Evolutionary conservation across 83 land plant genomes (phyloP), one percentile per base, ranked within the genome.

Genomic region (Thuja plicata): DNA sequence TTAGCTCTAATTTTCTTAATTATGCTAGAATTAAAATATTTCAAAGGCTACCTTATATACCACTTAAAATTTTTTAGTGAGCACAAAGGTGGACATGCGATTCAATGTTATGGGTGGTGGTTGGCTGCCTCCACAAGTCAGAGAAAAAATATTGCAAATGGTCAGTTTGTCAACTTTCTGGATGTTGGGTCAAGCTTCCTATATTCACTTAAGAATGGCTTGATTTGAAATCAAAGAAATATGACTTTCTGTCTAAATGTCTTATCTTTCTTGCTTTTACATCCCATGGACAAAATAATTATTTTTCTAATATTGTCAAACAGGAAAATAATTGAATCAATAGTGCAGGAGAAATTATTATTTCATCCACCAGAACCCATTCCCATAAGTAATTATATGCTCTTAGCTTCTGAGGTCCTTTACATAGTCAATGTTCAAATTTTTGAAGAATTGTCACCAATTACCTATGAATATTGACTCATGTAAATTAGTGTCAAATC

Each of bases 61-160:
- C 46, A n/a, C 48, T 46, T 46, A n/a, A 48, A 83, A 24, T 46
- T 11, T 88, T 86, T 27, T 94, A 97, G 99, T 98, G 88, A 98
- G 95, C 85, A 98, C 99, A 2, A 98, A 98, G 92, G 99, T 98
- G 77, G 99, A 98, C 90, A 98, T 98, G 99, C 97, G 99, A 30
- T 98, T 98, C 91, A 96, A 98, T 88, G 99, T 98, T 8, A 94
- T 94, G 90, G 90, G 88, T 86, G 99, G 99, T 50, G 84, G 94
- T 88, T 98, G 99, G 99, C 90, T 98, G 46, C 93, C 97, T 77
- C 93, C 94, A 74, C 87, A 96, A 81, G 82, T 98, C 87, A 92
- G 95, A 46, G 93, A 93, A 82, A 96, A 88, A 88, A 94, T 98
- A 55, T 86, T 98, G 90, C 96, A 94, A 91, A 91, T 89, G 96